phyloP scores from a whole-genome alignment of 1,284 basidiomycete species.

The Microbotryomycetes sp. region DNA sequence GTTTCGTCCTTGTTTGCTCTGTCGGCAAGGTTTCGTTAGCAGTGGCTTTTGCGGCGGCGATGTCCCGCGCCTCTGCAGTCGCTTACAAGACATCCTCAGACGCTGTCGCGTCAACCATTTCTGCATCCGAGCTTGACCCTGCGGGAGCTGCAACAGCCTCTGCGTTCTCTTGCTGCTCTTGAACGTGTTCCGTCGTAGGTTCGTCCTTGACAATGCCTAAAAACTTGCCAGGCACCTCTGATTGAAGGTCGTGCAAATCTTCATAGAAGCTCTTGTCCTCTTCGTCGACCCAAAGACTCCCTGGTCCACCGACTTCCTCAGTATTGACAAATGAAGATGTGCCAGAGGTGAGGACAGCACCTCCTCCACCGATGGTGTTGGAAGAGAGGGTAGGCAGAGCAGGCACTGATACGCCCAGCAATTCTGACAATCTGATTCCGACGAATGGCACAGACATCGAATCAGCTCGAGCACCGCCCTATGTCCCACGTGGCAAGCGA shows the following conservation, averaged over 20 bases:
- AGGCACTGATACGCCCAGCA: constrained; percentile 74
- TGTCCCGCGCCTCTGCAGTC: too few species aligned
- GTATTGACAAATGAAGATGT: constrained; percentile 14
- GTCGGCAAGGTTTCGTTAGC: too few species aligned
- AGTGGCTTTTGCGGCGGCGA: too few species aligned
- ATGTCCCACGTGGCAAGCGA: background rate
- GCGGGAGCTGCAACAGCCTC: constrained; percentile 19
- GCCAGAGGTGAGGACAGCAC: constrained; percentile 26
- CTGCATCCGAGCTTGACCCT: constrained; percentile 33
- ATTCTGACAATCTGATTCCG: constrained; percentile 73
- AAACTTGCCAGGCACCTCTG: constrained; percentile 80
- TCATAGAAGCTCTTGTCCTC: constrained; percentile 93
- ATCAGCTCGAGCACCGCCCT: too few species aligned
- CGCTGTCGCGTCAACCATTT: background rate
- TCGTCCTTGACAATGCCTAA: constrained; percentile 50
- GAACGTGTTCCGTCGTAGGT: constrained; percentile 15
- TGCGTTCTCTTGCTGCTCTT: constrained; percentile 21
- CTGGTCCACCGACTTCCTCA: constrained; percentile 43
- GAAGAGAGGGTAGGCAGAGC: constrained; percentile 69
- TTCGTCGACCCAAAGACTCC: constrained; percentile 96
- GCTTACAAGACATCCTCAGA: too few species aligned
- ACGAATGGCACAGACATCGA: background rate
- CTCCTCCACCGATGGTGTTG: constrained; percentile 22
- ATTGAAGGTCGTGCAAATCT: constrained; percentile 82
- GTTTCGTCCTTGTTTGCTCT: constrained; percentile 36